Evolutionary conservation across 139 green algal genomes (phyloP).

Genomic region (Chlamydomonas sp.): DNA sequence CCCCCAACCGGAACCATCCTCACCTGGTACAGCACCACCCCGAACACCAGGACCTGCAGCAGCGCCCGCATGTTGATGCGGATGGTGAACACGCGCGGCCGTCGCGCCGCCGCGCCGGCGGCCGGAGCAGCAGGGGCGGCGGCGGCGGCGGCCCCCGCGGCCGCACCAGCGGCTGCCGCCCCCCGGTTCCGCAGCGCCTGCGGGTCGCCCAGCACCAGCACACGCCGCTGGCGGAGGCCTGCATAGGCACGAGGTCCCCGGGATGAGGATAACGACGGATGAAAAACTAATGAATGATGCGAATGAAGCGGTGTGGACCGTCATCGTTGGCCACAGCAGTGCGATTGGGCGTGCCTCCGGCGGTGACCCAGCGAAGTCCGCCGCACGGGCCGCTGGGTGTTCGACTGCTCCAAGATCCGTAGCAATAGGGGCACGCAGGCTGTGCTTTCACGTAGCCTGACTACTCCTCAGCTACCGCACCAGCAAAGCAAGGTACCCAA

Average conservation of each 20-base stretch:
- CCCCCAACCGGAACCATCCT: background rate
- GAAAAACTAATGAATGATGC: too few relatives aligned
- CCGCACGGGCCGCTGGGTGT: too few relatives aligned
- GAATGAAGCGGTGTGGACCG: too few relatives aligned
- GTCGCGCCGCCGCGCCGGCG: background rate
- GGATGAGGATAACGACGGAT: too few relatives aligned
- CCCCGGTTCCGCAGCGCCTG: background rate
- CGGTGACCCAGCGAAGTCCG: too few relatives aligned
- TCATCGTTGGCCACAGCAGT: too few relatives aligned
- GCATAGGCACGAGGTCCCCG: background rate
- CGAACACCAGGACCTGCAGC: constrained; percentile 75
- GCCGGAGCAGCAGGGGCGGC: background rate
- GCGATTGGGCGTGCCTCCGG: too few relatives aligned
- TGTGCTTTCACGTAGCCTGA: too few relatives aligned
- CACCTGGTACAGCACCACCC: constrained; percentile 74
- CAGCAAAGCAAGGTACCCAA: too few relatives aligned
- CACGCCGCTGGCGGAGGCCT: background rate
- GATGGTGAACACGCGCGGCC: constrained; percentile 61
- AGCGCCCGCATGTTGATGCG: constrained; percentile 71
- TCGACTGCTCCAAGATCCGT: too few relatives aligned
- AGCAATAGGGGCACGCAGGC: too few relatives aligned
- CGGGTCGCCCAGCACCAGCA: background rate
- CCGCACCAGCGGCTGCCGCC: background rate
- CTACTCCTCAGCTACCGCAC: too few relatives aligned
- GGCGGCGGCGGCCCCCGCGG: background rate